Base-by-base conservation (phyloP, 2,329 filamentous ascomycete species). In the Neophaeococcomyces mojaviensis region DNA sequence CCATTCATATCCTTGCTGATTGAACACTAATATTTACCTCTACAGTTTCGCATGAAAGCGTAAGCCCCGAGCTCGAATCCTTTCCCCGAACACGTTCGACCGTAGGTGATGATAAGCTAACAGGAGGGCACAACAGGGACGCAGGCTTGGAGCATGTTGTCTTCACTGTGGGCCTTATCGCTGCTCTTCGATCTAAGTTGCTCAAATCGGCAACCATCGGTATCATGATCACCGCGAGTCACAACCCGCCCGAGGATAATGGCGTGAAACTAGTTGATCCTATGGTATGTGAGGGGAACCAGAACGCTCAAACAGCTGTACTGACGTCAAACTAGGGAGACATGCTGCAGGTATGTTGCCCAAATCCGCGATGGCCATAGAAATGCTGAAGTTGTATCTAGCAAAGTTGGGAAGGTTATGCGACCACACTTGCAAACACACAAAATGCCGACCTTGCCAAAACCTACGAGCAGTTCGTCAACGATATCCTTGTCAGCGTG, bases 191-290 rank as follows among this genome's bases (percentile, higher is more conserved):
- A 53, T 96, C 88, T 55, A 86, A 88, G 64, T 94, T 92, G 69
- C 79, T 94, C 58, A 83, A 84, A 64, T 28, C 24, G 10, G 86
- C 94, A 71, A 84, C 87, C 58, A 94, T 98, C 61, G 92, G 92
- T 61, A 84, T 98, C 56, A 95, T 95, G 88, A 86, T 95, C 65
- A 95, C 88, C 34, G 88, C 88, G 52, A 94, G 86, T 61, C 88
- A 95, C 74, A 95, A 95, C 68, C 86, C 86, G 15, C 84, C 88
- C 28, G 76, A 80, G 58, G 88, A 95, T 68, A 95, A 95, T 66
- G 88, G 88, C 42, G 84, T 95, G 65, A 95, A 95, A 76, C 80
- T 98, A 57, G 88, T 98, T 53, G 92, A 98, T 66, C 92, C 92
- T 10, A 85, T 94, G 82, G 78, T 81, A 61, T 38, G 68, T 58